A percentile compares a stretch with the other conserved stretches of the same genome.
These are phyloP conservation scores for Starmerella geochares DNA, from an alignment of 805 yeast genomes.

Conservation along the genomic window DNA sequence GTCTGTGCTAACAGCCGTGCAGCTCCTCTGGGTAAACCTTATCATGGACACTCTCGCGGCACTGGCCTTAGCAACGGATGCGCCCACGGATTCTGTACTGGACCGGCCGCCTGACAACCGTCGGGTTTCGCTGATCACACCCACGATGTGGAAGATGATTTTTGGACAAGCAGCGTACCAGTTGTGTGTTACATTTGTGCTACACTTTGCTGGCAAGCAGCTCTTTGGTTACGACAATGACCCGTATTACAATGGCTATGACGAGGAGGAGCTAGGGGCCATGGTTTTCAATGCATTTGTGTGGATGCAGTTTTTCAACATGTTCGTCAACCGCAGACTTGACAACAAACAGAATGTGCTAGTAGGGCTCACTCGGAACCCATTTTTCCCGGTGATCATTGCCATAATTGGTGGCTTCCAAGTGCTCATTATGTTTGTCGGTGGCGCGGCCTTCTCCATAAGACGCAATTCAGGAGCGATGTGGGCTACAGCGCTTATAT, in stretches of 20 bases:
- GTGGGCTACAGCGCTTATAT: constrained; percentile 82
- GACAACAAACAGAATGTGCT: constrained; percentile 79
- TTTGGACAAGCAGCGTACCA: constrained; percentile 76
- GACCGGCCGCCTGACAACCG: constrained; percentile 79
- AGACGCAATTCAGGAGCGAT: constrained; percentile 66
- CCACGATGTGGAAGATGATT: constrained; percentile 98
- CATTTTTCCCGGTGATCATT: constrained; percentile 67
- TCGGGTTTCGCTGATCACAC: constrained; percentile 63
- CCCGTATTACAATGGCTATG: constrained; percentile 30
- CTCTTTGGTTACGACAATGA: constrained; percentile 38
- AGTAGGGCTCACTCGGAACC: constrained; percentile 69
- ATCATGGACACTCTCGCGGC: constrained; percentile 99
- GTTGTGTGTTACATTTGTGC: constrained; percentile 61
- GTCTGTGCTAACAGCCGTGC: constrained; percentile 94
- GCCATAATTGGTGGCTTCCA: constrained; percentile 73
- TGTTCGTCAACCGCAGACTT: constrained; percentile 79
- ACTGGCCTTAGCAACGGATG: constrained; percentile 92
- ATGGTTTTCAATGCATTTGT: constrained; percentile 93
- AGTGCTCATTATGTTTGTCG: constrained; percentile 85
- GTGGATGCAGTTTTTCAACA: constrained; percentile 93
- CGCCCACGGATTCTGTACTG: constrained; percentile 75
- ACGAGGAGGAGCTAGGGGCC: constrained; percentile 55
- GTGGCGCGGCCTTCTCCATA: constrained; percentile 89
- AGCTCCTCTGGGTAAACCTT: constrained; percentile 90
- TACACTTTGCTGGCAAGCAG: constrained; percentile 67